Evolutionary conservation across 1,139 yeast genomes (phyloP).

Genomic region (Suhomyces atakaporum): DNA sequence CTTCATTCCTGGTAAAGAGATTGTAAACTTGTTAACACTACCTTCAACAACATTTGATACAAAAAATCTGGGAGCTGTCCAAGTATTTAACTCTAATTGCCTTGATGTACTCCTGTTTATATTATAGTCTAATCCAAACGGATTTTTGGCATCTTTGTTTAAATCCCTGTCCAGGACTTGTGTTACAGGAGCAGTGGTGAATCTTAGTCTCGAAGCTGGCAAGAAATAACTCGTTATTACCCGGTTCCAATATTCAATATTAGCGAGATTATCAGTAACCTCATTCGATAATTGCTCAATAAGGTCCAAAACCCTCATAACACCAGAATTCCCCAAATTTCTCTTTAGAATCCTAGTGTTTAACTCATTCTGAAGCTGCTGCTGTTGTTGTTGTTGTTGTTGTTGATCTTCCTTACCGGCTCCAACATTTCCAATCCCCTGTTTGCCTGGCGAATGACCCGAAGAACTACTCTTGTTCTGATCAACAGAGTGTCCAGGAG

Average conservation of each 20-base stretch:
- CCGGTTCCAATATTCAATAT: slow-evolving; percentile 42
- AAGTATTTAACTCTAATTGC: slow-evolving; percentile 63
- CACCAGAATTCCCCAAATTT: slow-evolving; percentile 49
- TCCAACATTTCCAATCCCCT: slow-evolving; percentile 2
- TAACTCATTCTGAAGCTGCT: slow-evolving; percentile 34
- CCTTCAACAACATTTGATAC: slow-evolving; percentile 56
- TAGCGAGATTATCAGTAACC: slow-evolving; percentile 28
- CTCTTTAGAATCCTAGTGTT: slow-evolving; percentile 41
- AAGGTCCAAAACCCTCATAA: slow-evolving; percentile 40
- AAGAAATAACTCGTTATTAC: slow-evolving; percentile 38
- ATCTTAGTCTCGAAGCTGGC: slow-evolving; percentile 31
- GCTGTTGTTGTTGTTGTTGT: slow-evolving; percentile 16
- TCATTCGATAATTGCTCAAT: slow-evolving; percentile 42
- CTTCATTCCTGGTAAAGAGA: slow-evolving; percentile 63
- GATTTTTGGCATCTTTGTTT: slow-evolving; percentile 8
- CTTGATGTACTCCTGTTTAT: slow-evolving; percentile 27
- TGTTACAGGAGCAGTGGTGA: slow-evolving; percentile 23
- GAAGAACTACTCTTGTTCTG: slow-evolving; percentile 5
- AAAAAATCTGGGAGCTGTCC: slow-evolving; percentile 68
- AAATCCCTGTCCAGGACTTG: slow-evolving; percentile 6
- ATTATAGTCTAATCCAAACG: slow-evolving; percentile 13
- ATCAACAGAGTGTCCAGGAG: slow-evolving; percentile 1
- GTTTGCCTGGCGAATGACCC: slow-evolving; percentile 9
- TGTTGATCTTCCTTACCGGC: slow-evolving; percentile 4
- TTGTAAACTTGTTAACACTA: slow-evolving; percentile 52